A percentile compares a stretch with the other conserved stretches of the same genome.
Conservation (phyloP, 2,329 filamentous ascomycete species). For the Ascochyta pisi region DNA sequence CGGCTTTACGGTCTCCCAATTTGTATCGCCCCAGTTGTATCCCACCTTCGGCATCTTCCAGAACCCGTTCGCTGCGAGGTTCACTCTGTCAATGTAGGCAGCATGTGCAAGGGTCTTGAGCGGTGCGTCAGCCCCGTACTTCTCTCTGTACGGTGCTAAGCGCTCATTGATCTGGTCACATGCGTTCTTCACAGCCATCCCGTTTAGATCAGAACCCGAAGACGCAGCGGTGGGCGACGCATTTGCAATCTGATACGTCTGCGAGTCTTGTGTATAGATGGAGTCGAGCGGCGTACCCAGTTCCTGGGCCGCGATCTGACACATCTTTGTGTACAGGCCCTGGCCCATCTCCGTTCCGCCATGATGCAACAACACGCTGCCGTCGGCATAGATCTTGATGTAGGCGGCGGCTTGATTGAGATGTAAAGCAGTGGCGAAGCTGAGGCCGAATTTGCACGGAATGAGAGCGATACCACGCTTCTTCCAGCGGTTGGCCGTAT, state of each 20-base stretch:
- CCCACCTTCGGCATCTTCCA: slow-evolving; percentile 98
- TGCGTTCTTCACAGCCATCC: slow-evolving; percentile 91
- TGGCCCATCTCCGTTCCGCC: slow-evolving; percentile 98
- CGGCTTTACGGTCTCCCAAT: slow-evolving; percentile 49
- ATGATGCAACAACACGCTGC: slow-evolving; percentile 88
- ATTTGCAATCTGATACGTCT: slow-evolving; percentile 89
- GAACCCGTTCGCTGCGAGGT: slow-evolving; percentile 92
- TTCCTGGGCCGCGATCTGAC: slow-evolving; percentile 89
- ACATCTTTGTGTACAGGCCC: slow-evolving; percentile 94
- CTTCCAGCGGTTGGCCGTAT: slow-evolving; percentile 84
- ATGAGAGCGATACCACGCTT: slow-evolving; percentile 86
- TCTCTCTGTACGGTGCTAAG: slow-evolving; percentile 81
- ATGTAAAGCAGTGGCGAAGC: slow-evolving; percentile 85
- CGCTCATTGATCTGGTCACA: slow-evolving; percentile 89
- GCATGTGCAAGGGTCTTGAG: slow-evolving; percentile 89
- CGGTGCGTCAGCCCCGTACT: slow-evolving; percentile 74
- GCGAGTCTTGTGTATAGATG: slow-evolving; percentile 86
- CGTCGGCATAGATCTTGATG: slow-evolving; percentile 95
- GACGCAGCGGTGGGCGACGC: slow-evolving; percentile 91
- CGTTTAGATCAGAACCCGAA: slow-evolving; percentile 91
- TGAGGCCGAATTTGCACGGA: slow-evolving; percentile 96
- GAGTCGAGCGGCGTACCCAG: slow-evolving; percentile 80
- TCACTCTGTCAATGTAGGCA: slow-evolving; percentile 93
- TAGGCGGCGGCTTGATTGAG: slow-evolving; percentile 93
- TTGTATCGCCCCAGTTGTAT: slow-evolving; percentile 75